These are phyloP conservation scores for Dioszegia aurantiaca DNA, from an alignment of 768 basidiomycete genomes.

Conservation along the genomic window DNA sequence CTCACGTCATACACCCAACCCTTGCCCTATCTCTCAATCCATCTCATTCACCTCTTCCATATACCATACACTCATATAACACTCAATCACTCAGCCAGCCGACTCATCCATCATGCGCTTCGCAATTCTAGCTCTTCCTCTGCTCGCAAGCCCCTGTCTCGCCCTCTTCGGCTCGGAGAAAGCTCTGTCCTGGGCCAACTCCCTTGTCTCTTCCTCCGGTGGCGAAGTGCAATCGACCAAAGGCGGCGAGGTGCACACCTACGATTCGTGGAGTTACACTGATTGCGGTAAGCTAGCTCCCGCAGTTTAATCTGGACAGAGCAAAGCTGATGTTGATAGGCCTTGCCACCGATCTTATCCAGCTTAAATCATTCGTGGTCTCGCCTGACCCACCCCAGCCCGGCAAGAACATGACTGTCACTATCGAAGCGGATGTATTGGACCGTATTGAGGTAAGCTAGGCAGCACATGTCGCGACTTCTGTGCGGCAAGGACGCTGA, in stretches of 20 bases:
- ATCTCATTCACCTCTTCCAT: background rate
- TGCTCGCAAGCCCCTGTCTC: conserved; percentile 30
- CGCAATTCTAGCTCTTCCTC: conserved; percentile 27
- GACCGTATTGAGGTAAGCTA: conserved; percentile 64
- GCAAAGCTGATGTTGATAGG: conserved; percentile 22
- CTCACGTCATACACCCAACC: conserved; percentile 2
- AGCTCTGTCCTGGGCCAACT: conserved; percentile 30
- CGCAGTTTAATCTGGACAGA: background rate
- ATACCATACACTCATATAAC: background rate
- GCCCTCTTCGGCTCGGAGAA: conserved; percentile 32
- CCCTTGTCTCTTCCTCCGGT: conserved; percentile 26
- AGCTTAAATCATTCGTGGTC: conserved; percentile 69
- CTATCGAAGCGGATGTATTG: conserved; percentile 63
- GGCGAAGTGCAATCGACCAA: conserved; percentile 26
- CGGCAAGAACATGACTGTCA: conserved; percentile 83
- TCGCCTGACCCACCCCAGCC: conserved; percentile 85
- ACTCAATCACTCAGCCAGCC: background rate
- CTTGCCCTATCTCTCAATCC: background rate
- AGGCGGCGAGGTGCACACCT: conserved; percentile 50
- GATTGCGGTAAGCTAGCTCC: conserved; percentile 66
- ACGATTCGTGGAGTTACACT: conserved; percentile 63
- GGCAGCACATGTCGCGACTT: no score
- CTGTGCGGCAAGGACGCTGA: conserved; percentile 3
- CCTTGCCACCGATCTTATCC: conserved; percentile 47
- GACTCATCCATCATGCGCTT: conserved; percentile 22